phyloP scores from a whole-genome alignment of 202 grass and related monocot genomes.

The Eragrostis tef region DNA sequence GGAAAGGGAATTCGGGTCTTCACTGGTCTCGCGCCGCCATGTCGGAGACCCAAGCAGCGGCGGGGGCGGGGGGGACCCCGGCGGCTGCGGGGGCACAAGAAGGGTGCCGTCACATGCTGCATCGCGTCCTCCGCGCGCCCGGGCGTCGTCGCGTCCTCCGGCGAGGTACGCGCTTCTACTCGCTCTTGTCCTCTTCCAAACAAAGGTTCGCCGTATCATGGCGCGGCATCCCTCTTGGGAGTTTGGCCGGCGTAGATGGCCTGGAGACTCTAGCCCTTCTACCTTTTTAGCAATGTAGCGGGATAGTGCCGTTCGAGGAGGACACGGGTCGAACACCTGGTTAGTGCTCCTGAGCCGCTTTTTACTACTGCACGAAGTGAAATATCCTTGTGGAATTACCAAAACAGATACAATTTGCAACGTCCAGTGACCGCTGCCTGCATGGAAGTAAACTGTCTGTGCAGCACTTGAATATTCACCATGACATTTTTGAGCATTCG shows the following conservation, averaged over 20 bases:
- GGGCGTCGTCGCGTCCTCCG: slow-evolving; percentile 68
- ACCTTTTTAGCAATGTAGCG: not conserved
- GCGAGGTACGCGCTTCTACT: slow-evolving; percentile 60
- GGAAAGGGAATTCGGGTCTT: too few species aligned
- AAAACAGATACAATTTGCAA: not conserved
- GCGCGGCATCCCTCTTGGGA: not conserved
- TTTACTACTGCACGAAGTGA: not conserved
- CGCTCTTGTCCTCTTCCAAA: not conserved
- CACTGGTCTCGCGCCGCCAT: slow-evolving; percentile 31
- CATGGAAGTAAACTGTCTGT: not conserved
- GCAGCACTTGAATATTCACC: slow-evolving; percentile 5
- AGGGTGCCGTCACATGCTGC: slow-evolving; percentile 72
- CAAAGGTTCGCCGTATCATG: not conserved
- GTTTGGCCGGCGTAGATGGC: not conserved
- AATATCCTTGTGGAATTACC: not conserved
- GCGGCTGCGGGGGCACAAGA: slow-evolving; percentile 70
- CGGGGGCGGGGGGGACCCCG: too few species aligned
- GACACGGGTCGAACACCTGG: slow-evolving; percentile 42
- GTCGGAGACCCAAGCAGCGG: slow-evolving; percentile 40
- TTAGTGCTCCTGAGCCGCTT: slow-evolving; percentile 3
- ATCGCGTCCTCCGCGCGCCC: slow-evolving; percentile 69
- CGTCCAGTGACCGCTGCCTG: not conserved
- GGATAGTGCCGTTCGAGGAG: slow-evolving; percentile 9
- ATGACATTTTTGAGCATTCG: slow-evolving; percentile 15
- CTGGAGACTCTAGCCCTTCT: not conserved